phyloP scores from a whole-genome alignment of 2,329 filamentous ascomycete genomes.

The Colletotrichum cuscutae region DNA sequence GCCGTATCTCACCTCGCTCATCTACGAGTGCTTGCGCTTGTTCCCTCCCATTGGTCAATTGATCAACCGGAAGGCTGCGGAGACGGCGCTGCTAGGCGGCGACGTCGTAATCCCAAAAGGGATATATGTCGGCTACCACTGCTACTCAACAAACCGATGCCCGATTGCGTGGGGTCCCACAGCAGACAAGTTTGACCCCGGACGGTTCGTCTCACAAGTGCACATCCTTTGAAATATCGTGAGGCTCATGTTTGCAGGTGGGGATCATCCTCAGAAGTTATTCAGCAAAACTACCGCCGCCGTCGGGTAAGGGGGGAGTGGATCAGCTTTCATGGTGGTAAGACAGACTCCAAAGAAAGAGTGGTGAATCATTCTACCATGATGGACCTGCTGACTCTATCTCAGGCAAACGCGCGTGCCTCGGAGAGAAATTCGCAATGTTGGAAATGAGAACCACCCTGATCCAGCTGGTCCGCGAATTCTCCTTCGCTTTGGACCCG shows the following conservation, averaged over 20 bases:
- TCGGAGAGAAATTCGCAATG: conserved; percentile 53
- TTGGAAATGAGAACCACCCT: conserved; percentile 48
- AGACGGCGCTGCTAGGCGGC: conserved; percentile 39
- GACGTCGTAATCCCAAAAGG: conserved; percentile 46
- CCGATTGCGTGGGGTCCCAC: conserved; percentile 43
- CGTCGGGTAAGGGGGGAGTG: conserved; percentile 49
- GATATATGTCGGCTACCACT: conserved; percentile 53
- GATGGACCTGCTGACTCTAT: neutral
- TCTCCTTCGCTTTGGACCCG: conserved; percentile 46
- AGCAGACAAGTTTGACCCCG: conserved; percentile 49
- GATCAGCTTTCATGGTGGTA: conserved; percentile 53
- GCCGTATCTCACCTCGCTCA: conserved; percentile 53
- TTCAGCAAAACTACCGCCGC: conserved; percentile 46
- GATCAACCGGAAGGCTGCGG: conserved; percentile 53
- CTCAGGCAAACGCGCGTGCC: conserved; percentile 45
- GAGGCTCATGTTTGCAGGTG: conserved; percentile 39
- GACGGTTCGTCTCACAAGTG: conserved; percentile 36
- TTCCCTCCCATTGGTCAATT: conserved; percentile 61
- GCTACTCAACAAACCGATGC: conserved; percentile 51
- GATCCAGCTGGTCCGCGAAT: conserved; percentile 41
- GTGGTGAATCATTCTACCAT: neutral
- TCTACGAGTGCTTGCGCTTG: conserved; percentile 58
- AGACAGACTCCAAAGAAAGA: neutral
- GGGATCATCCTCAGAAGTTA: conserved; percentile 46
- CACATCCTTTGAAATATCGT: no score